Base-by-base conservation (phyloP, 78 protist species). In the Dictyostelium firmibasis region DNA sequence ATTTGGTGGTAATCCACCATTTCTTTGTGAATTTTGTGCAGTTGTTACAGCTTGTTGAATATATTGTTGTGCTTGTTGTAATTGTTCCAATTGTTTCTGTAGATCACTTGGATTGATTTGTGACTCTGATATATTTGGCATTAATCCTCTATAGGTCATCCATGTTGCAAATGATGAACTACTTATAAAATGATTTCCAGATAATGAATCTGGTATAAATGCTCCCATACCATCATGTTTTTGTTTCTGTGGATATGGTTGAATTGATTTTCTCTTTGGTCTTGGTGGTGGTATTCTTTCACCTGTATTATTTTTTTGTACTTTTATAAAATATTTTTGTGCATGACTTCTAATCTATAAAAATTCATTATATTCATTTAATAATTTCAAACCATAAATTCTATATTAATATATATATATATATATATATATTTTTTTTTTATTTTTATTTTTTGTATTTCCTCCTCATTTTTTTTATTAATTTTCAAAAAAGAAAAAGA, bases 321-420 rank as follows among this genome's bases (percentile, higher is more conserved):
- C 96, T 29, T 84, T 92, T n/a, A 92, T 79, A 75, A 96, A 96
- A 89, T 92, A 91, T 50, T 95, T 95, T 78, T 95, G 97, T 27
- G 97, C 97, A 85, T 95, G 97, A 81, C 97, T 95, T 50, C 97
- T 88, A 16, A 95, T 95, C 96, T 92, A 27, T 44, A 70, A 35
- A 23, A 20, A n/a, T n/a, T n/a, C n/a, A n/a, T n/a, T n/a, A n/a
- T n/a, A n/a, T n/a, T n/a, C n/a, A n/a, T n/a, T n/a, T n/a, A n/a
- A n/a, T 60, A 23, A 44, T 44, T 44, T 13, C 53, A 44, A 44
- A 44, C n/a, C n/a, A n/a, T n/a, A n/a, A n/a, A n/a, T n/a, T n/a
- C n/a, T 44, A 44, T 44, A 44, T 60, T 60, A 60, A 60, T 60
- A 60, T 23, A 23, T 23, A 23, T 16, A 60, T 23, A 23, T 60